phyloP scores from a whole-genome alignment of 148 eudicot species.

The Limonium bicolor region DNA sequence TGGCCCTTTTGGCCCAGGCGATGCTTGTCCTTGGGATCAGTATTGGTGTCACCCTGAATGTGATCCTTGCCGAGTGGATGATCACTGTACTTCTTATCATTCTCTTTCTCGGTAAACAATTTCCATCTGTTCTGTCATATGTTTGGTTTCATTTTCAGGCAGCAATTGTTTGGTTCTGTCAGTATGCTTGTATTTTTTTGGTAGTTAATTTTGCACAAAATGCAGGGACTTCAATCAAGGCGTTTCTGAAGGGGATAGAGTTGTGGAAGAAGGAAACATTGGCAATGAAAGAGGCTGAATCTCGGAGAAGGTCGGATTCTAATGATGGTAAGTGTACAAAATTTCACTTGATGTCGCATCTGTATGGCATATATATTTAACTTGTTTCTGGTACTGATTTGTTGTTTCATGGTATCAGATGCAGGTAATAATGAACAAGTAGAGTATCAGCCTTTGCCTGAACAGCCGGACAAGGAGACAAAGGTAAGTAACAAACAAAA shows the following conservation, averaged over 20 bases:
- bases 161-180: too few relatives aligned
- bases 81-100: constrained; percentile 1
- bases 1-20: neutral
- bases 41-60: constrained; percentile 3
- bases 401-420: too few relatives aligned
- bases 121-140: neutral
- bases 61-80: constrained; percentile 3
- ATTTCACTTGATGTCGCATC: too few relatives aligned
- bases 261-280: constrained; percentile 59
- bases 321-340: too few relatives aligned
- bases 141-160: too few relatives aligned
- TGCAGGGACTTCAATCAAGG: constrained; percentile 44
- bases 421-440: neutral
- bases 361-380: too few relatives aligned
- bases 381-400: too few relatives aligned
- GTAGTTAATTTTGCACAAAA: too few relatives aligned
- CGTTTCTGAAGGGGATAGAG: constrained; percentile 34
- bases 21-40: constrained; percentile 5
- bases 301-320: too few relatives aligned
- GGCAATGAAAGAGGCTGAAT: too few relatives aligned
- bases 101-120: constrained; percentile 2
- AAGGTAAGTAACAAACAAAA: neutral
- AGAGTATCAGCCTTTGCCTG: constrained; percentile 1
- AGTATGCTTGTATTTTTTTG: too few relatives aligned
- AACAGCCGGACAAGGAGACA: neutral